Evolutionary conservation across 305 asterid genomes (phyloP).

Genomic region (Fraxinus xanthoxyloides): DNA sequence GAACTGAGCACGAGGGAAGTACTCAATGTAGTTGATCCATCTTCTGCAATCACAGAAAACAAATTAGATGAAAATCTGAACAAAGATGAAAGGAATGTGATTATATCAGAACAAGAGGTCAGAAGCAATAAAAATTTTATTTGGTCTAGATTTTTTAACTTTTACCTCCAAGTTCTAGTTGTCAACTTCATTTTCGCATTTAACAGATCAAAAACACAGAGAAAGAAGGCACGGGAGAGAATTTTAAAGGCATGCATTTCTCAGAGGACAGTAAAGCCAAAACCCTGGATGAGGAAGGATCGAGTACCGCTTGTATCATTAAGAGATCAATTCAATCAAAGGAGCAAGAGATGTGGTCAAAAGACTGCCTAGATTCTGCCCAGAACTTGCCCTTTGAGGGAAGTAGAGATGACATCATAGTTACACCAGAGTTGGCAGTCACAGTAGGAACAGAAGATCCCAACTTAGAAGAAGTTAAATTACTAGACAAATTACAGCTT

Average conservation of each 20-base stretch:
- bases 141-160: not conserved
- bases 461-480: not conserved
- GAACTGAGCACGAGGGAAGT: not conserved
- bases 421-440: not conserved
- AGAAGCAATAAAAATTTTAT: not conserved
- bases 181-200: not conserved
- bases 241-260: not conserved
- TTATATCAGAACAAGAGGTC: not conserved
- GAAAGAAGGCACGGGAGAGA: slow-evolving; percentile 2
- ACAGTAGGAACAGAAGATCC: slow-evolving; percentile 1
- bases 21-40: not conserved
- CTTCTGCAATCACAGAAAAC: not conserved
- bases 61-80: not conserved
- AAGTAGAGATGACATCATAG: not conserved
- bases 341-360: not conserved
- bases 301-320: not conserved
- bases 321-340: not conserved
- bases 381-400: not conserved
- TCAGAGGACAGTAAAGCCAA: not conserved
- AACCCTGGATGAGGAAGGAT: not conserved
- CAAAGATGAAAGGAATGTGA: not conserved
- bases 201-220: slow-evolving; percentile 8
- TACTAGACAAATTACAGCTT: not conserved
- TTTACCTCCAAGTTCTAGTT: not conserved
- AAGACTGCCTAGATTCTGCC: not conserved